Percentiles rank a stretch among this genome's conserved stretches.
These are phyloP conservation scores for Metschnikowia kunwiensis DNA, from an alignment of 805 yeast species.

Conservation along the genomic window DNA sequence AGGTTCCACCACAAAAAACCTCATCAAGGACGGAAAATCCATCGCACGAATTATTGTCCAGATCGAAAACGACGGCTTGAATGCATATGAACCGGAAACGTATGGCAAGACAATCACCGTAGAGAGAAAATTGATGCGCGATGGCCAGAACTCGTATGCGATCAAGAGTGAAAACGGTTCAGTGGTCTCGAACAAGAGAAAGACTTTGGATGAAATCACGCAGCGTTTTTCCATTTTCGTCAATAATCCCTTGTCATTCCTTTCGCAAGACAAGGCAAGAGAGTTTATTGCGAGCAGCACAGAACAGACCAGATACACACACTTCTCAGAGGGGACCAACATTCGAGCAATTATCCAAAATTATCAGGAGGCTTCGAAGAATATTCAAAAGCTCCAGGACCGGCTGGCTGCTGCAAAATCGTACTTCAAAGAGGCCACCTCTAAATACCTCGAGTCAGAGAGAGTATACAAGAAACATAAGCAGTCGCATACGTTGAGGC, in stretches of 20 bases:
- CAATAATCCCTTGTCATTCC: constrained; percentile 86
- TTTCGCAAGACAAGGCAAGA: constrained; percentile 92
- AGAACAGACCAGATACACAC: constrained; percentile 66
- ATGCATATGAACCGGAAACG: constrained; percentile 57
- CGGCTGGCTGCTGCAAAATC: constrained; percentile 27
- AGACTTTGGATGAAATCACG: constrained; percentile 64
- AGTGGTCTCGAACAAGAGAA: constrained; percentile 56
- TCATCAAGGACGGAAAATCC: constrained; percentile 73
- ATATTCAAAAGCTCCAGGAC: constrained; percentile 29
- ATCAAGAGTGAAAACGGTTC: constrained; percentile 52
- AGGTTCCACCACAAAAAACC: constrained; percentile 64
- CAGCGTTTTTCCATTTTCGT: constrained; percentile 73
- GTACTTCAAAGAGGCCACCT: constrained; percentile 24
- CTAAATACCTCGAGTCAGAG: constrained; percentile 29
- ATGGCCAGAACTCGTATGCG: constrained; percentile 51
- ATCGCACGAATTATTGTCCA: constrained; percentile 66
- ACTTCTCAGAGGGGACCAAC: constrained; percentile 78
- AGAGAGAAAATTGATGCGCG: constrained; percentile 60
- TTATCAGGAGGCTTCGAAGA: constrained; percentile 33
- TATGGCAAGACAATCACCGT: constrained; percentile 70
- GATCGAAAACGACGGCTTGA: constrained; percentile 62
- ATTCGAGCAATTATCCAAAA: constrained; percentile 63
- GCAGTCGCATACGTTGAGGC: constrained; percentile 33
- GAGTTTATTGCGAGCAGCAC: constrained; percentile 79
- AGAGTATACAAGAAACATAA: constrained; percentile 32